A percentile compares a stretch with the other conserved stretches of the same genome.
Conservation (phyloP, 768 basidiomycete species). For the Suillus ampliporus region DNA sequence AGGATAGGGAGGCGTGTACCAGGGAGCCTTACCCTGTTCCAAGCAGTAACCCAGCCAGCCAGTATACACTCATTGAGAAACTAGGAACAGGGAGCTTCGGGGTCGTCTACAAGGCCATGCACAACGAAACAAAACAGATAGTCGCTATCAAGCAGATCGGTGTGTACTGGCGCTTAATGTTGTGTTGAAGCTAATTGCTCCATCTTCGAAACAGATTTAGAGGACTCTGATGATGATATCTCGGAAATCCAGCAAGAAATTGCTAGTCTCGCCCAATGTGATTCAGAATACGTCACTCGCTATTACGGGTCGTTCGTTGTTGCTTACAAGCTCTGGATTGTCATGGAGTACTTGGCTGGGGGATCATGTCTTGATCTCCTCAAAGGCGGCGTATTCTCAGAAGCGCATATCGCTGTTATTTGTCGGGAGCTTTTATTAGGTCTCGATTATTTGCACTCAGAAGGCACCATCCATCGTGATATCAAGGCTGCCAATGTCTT, state of each 20-base stretch:
- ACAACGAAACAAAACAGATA: conserved; percentile 91
- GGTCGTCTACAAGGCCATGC: conserved; percentile 95
- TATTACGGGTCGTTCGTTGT: conserved; percentile 98
- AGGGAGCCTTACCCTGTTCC: conserved; percentile 73
- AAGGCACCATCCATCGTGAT: conserved; percentile 97
- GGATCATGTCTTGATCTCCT: conserved; percentile 98
- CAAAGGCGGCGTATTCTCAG: conserved; percentile 89
- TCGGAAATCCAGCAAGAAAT: conserved; percentile 99
- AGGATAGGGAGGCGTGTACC: conserved; percentile 46
- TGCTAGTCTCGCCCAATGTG: conserved; percentile 92
- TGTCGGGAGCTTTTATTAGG: conserved; percentile 93
- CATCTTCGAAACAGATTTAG: conserved; percentile 69
- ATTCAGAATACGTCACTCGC: conserved; percentile 94
- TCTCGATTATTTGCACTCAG: conserved; percentile 93
- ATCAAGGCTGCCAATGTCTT: conserved; percentile 98
- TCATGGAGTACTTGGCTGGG: conserved; percentile 99
- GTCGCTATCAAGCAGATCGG: conserved; percentile 99
- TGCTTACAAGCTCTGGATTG: conserved; percentile 97
- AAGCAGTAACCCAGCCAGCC: conserved; percentile 82
- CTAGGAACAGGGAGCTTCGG: conserved; percentile 98
- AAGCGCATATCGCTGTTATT: conserved; percentile 93
- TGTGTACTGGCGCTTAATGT: conserved; percentile 43
- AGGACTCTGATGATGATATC: conserved; percentile 98
- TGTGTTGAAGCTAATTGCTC: conserved; percentile 11
- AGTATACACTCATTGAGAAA: conserved; percentile 93